Evolutionary conservation across 1,139 yeast species (phyloP), one percentile per base, ranked within the genome.

Genomic region (Blastobotrys ciferrii): DNA sequence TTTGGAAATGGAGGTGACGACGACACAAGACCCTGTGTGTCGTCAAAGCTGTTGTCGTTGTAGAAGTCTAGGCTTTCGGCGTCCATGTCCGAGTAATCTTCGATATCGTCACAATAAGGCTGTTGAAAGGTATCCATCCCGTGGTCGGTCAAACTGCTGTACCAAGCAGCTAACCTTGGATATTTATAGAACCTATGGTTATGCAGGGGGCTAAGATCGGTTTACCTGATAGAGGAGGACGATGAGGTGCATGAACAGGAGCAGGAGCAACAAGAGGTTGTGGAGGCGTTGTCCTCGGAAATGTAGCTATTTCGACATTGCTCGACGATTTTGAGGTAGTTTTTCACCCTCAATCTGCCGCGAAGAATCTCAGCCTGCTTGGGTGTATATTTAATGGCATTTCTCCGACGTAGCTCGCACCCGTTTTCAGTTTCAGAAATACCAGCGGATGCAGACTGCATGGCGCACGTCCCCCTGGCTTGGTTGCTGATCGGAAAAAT

Each of bases 191-290:
- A n/a, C n/a, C n/a, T n/a, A n/a, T n/a, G n/a, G n/a, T n/a, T n/a
- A n/a, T n/a, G n/a, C n/a, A n/a, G n/a, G n/a, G n/a, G n/a, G n/a
- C n/a, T n/a, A n/a, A n/a, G n/a, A n/a, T n/a, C 9, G 9, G 9
- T 7, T 36, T 28, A 36, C 5, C 40, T 23, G 12, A 28, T 36
- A 11, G 40, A 36, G 11, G 13, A 11, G 14, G 40, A 36, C 40
- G 40, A 36, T 36, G 40, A 19, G 28, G 40, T 36, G 28, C 40
- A 36, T 36, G 40, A 36, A 13, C 40, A 36, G 14, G 40, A 36
- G 19, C 40, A 36, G 28, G 30, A 19, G 30, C 25, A 36, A 13
- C 40, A 36, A 6, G 40, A 36, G 14, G 17, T 36, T 12, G 14
- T 19, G 40, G 40, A 36, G 14, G 40, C 18, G 28, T 36, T 19